phyloP scores from a whole-genome alignment of 2,329 filamentous ascomycete species.

The Paraphoma chrysanthemicola region DNA sequence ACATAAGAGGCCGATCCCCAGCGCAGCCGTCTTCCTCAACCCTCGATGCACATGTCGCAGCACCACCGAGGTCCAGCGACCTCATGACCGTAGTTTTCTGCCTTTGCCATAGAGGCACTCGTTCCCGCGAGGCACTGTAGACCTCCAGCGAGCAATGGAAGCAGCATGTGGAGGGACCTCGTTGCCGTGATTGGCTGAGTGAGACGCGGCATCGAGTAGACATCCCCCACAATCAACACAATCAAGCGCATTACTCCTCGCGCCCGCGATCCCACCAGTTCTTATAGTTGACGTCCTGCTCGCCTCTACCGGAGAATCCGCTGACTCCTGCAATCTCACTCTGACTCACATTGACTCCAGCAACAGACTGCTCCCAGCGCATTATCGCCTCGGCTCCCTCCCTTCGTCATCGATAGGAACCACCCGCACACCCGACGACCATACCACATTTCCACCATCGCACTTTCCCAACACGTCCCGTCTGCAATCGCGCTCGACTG shows the following conservation, averaged over 20 bases:
- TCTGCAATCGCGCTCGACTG: conserved; percentile 1
- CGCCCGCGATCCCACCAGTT: conserved; percentile 8
- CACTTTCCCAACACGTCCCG: conserved; percentile 6
- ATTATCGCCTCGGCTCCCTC: conserved; percentile 30
- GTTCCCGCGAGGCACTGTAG: conserved; percentile 25
- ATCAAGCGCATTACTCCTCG: conserved; percentile 14
- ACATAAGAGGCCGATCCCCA: conserved; percentile 16
- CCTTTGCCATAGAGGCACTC: conserved; percentile 11
- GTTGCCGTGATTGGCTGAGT: conserved; percentile 33
- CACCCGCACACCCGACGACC: conserved; percentile 23
- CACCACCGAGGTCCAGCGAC: conserved; percentile 10
- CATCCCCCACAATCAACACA: conserved; percentile 26
- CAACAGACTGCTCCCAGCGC: conserved; percentile 14
- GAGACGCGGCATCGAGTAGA: conserved; percentile 16
- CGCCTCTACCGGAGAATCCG: conserved; percentile 13
- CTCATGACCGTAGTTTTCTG: conserved; percentile 1
- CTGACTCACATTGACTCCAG: conserved; percentile 25
- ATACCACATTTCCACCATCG: conserved; percentile 11
- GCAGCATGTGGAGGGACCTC: conserved; percentile 33
- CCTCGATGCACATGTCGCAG: conserved; percentile 3
- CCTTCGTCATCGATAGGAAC: conserved; percentile 37
- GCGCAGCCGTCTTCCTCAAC: neutral
- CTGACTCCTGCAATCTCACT: conserved; percentile 10
- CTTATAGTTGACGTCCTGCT: conserved; percentile 17
- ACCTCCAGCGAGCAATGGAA: conserved; percentile 24